Conservation (phyloP, 2,329 filamentous ascomycete genomes). For the Phyllosticta paracitricarpa region DNA sequence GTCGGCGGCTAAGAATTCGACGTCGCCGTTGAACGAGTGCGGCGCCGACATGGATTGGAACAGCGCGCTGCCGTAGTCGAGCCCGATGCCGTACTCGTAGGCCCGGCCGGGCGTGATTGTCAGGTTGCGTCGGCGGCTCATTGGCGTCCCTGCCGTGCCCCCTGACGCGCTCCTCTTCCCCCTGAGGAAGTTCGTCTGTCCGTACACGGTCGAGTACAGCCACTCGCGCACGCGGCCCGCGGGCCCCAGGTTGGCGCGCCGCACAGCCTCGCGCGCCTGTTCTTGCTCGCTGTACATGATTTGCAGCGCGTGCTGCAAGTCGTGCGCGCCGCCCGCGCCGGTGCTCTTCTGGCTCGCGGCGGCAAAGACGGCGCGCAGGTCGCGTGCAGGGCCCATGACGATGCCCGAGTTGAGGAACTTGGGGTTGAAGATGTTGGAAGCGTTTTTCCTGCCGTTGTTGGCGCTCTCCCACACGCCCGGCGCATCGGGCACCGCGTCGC, state of each 20-base stretch:
- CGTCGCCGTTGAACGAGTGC: conserved; percentile 8
- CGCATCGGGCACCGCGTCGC: conserved; percentile 43
- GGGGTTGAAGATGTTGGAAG: conserved; percentile 15
- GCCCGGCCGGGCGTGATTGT: conserved; percentile 26
- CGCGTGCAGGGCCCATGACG: conserved; percentile 42
- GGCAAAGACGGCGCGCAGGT: conserved; percentile 38
- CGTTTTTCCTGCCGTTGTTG: not conserved
- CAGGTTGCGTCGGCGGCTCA: not conserved
- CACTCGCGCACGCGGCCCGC: conserved; percentile 20
- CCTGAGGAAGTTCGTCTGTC: conserved; percentile 16
- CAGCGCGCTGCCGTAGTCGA: conserved; percentile 42
- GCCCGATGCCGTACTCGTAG: conserved; percentile 42
- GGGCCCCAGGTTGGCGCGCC: conserved; percentile 15
- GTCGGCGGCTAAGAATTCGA: conserved; percentile 1
- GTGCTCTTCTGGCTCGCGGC: conserved; percentile 24
- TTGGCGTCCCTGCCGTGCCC: not conserved
- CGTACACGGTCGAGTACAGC: conserved; percentile 9
- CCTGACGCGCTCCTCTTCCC: not conserved
- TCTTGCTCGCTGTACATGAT: conserved; percentile 47
- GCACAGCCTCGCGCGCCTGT: conserved; percentile 33
- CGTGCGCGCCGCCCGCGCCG: conserved; percentile 25
- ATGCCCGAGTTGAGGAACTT: conserved; percentile 40
- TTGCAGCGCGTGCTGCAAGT: conserved; percentile 31
- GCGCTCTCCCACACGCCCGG: conserved; percentile 34
- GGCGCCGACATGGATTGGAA: conserved; percentile 22